These are phyloP conservation scores for Rhizophora apiculata DNA, from an alignment of 345 rosid species.

Conservation along the genomic window DNA sequence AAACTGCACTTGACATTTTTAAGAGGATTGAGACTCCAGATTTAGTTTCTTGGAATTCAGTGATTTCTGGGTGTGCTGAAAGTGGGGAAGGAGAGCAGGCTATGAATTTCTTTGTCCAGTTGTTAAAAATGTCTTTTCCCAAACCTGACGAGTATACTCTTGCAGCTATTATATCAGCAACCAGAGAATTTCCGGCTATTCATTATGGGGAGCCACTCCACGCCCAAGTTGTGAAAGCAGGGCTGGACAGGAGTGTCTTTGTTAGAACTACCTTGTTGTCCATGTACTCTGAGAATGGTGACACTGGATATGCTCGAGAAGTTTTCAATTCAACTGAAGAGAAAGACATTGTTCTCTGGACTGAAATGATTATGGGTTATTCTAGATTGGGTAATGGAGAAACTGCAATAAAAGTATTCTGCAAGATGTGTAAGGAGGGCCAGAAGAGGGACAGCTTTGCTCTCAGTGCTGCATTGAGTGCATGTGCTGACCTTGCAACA, in stretches of 20 bases:
- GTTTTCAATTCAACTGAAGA: slow-evolving; percentile 43
- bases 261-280: slow-evolving; percentile 66
- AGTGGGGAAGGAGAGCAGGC: slow-evolving; percentile 57
- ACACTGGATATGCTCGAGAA: slow-evolving; percentile 45
- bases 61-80: slow-evolving; percentile 64
- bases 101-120: slow-evolving; percentile 43
- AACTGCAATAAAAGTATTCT: slow-evolving; percentile 45
- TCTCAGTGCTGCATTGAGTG: slow-evolving; percentile 65
- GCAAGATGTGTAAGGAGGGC: slow-evolving; percentile 51
- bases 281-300: slow-evolving; percentile 66
- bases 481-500: slow-evolving; percentile 70
- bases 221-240: slow-evolving; percentile 49
- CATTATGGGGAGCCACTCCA: slow-evolving; percentile 63
- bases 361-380: slow-evolving; percentile 79
- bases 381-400: slow-evolving; percentile 63
- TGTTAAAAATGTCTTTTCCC: slow-evolving; percentile 35
- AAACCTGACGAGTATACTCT: slow-evolving; percentile 78
- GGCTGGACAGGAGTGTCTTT: slow-evolving; percentile 50
- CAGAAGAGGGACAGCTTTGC: slow-evolving; percentile 45
- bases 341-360: slow-evolving; percentile 82
- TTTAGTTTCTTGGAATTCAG: slow-evolving; percentile 82
- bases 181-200: slow-evolving; percentile 32
- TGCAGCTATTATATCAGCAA: slow-evolving; percentile 61
- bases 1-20: slow-evolving; percentile 45
- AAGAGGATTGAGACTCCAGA: slow-evolving; percentile 40